Conservation (phyloP, 306 rosid genomes). For the Lathyrus tuberosus region DNA sequence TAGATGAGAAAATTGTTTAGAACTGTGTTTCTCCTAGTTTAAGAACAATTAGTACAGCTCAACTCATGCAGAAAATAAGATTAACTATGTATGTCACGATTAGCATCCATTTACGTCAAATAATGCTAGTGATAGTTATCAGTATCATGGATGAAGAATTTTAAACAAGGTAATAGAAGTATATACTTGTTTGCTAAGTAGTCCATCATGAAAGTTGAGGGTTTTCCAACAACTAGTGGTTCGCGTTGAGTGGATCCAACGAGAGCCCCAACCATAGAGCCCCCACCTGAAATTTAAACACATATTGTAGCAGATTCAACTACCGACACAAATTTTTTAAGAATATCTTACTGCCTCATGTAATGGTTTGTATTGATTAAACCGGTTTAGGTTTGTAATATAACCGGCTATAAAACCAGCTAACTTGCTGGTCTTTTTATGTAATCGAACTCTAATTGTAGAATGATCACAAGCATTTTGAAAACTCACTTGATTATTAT, state of each 20-base stretch:
- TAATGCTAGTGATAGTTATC: background rate
- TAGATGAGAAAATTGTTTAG: background rate
- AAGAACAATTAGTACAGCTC: background rate
- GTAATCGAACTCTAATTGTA: background rate
- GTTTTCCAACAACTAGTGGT: conserved; percentile 95
- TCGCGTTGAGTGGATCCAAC: conserved; percentile 91
- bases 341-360: background rate
- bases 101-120: conserved; percentile 3
- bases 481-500: conserved; percentile 32
- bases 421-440: background rate
- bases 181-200: conserved; percentile 75
- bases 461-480: background rate
- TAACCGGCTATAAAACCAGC: conserved; percentile 8
- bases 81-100: background rate
- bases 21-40: background rate
- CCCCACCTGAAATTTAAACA: conserved; percentile 76
- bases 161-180: conserved; percentile 26
- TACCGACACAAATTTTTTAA: background rate
- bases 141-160: conserved; percentile 20
- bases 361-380: conserved; percentile 9
- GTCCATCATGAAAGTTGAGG: conserved; percentile 99
- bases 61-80: background rate
- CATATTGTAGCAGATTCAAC: conserved; percentile 12
- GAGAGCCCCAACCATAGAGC: conserved; percentile 94
- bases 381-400: conserved; percentile 11